Evolutionary conservation across 345 rosid species (phyloP).

Genomic region (Salix udensis): DNA sequence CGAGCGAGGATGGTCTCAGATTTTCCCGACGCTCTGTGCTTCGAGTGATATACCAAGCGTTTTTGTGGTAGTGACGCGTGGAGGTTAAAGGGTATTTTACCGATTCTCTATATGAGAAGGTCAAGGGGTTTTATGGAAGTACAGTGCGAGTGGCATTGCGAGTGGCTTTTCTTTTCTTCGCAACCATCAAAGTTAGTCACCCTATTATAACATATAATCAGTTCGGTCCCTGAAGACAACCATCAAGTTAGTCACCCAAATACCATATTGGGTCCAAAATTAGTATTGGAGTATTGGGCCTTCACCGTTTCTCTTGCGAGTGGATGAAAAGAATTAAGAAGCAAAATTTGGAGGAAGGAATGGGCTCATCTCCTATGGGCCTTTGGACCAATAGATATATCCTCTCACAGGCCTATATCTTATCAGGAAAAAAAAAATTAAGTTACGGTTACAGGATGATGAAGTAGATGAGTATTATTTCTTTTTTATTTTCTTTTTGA

Average conservation of each 20-base stretch:
- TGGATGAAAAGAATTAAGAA: not conserved
- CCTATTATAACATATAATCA: no score
- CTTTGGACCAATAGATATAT: not conserved
- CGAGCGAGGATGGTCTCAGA: not conserved
- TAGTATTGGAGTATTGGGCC: not conserved
- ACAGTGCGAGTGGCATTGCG: constrained; percentile 13
- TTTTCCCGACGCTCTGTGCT: constrained; percentile 7
- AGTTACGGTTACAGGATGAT: no score
- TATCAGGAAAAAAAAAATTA: no score
- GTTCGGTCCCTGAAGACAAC: no score
- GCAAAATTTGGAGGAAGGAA: not conserved
- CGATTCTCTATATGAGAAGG: not conserved
- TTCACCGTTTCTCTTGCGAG: not conserved
- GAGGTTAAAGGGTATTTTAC: not conserved
- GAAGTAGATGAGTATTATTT: no score
- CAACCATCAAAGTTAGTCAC: no score
- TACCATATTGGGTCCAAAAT: not conserved
- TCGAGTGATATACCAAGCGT: not conserved
- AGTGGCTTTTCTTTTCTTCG: not conserved
- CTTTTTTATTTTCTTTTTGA: no score
- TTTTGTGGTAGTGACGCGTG: constrained; percentile 8
- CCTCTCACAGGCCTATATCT: no score
- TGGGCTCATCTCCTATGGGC: not conserved
- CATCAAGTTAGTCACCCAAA: no score
- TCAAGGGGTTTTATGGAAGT: not conserved